Conservation (phyloP, 73 alveolate genomes). For the Stentor roeselii region DNA sequence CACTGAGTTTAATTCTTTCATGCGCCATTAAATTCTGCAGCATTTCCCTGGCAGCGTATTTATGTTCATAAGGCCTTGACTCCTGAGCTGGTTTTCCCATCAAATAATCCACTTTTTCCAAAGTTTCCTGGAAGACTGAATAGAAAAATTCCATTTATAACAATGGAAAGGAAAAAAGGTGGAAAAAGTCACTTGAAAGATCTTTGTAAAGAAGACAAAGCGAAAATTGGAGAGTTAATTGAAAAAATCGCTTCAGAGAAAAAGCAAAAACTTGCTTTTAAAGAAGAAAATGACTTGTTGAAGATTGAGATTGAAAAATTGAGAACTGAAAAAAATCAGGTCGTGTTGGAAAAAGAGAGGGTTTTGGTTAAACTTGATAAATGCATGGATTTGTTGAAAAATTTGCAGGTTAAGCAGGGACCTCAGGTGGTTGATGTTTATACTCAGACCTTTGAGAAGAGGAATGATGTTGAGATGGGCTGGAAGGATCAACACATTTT, state of each 20-base stretch:
- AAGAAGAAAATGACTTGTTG: background rate
- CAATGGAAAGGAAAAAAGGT: slow-evolving; percentile 7
- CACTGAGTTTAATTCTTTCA: slow-evolving; percentile 18
- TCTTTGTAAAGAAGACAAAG: slow-evolving; percentile 88
- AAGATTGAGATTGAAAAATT: background rate
- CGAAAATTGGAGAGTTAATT: slow-evolving; percentile 81
- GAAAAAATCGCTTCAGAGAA: slow-evolving; percentile 80
- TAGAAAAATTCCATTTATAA: slow-evolving; percentile 12
- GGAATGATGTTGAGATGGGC: background rate
- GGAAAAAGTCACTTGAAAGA: slow-evolving; percentile 64
- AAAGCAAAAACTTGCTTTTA: slow-evolving; percentile 43
- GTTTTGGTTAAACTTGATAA: background rate
- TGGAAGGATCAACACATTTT: background rate
- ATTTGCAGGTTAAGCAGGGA: background rate
- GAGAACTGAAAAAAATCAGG: background rate
- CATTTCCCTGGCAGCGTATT: slow-evolving; percentile 70
- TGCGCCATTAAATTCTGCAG: slow-evolving; percentile 41
- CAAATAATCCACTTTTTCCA: slow-evolving; percentile 49
- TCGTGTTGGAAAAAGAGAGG: background rate
- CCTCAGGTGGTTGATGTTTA: background rate
- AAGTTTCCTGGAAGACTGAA: slow-evolving; percentile 23
- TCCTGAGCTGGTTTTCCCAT: slow-evolving; percentile 38
- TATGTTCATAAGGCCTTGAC: slow-evolving; percentile 62
- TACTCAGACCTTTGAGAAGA: background rate
- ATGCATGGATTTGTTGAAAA: background rate